phyloP scores from a whole-genome alignment of 305 asterid species.

The Fraxinus sp. region DNA sequence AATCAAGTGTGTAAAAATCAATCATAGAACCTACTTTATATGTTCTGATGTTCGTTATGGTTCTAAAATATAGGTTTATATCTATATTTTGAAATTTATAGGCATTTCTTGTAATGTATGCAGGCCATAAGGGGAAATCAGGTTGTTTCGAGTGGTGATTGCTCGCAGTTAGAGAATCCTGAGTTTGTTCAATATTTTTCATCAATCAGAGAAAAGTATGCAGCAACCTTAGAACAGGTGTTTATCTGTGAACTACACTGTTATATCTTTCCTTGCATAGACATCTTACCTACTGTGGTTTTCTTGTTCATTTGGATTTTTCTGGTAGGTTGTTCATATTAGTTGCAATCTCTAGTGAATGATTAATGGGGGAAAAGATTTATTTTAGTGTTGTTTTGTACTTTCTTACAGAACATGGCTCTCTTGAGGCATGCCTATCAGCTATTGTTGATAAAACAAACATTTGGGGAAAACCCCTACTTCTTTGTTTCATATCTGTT shows the following conservation, averaged over 20 bases:
- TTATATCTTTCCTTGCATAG: conserved; percentile 2
- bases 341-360: neutral
- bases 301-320: conserved; percentile 14
- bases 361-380: neutral
- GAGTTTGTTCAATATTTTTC: conserved; percentile 29
- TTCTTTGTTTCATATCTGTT: neutral
- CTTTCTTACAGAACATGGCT: neutral
- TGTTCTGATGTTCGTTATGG: conserved; percentile 17
- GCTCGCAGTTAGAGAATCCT: conserved; percentile 38
- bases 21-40: conserved; percentile 16
- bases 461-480: neutral
- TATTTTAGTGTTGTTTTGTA: neutral
- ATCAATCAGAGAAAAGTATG: conserved; percentile 40
- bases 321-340: neutral
- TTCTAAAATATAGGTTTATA: conserved; percentile 5
- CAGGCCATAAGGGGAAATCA: conserved; percentile 53
- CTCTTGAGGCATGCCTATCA: neutral
- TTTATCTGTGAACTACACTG: neutral
- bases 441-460: neutral
- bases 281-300: conserved; percentile 13
- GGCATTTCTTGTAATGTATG: conserved; percentile 14
- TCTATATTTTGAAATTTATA: conserved; percentile 6
- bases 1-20: conserved; percentile 56
- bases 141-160: conserved; percentile 32
- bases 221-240: conserved; percentile 62